A percentile compares a stretch with the other conserved stretches of the same genome.
phyloP scores from a whole-genome alignment of 306 rosid species.

The Medicago ruthenica region DNA sequence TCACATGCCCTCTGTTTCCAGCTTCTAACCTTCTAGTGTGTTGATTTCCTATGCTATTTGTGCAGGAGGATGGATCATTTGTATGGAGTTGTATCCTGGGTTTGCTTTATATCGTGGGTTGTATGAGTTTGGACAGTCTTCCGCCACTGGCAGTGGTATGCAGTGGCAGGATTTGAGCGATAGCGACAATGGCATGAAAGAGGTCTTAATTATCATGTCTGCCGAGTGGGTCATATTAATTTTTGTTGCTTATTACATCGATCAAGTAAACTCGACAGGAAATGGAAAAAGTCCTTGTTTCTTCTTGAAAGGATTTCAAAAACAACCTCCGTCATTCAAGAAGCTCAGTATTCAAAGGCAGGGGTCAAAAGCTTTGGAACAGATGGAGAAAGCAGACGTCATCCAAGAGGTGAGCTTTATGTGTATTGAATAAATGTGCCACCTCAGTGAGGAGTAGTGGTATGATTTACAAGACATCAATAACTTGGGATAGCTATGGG shows the following conservation, averaged over 20 bases:
- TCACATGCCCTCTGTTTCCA: constrained; percentile 13
- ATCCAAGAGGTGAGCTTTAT: constrained; percentile 69
- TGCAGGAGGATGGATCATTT: constrained; percentile 66
- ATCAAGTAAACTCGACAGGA: constrained; percentile 65
- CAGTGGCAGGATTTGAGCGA: constrained; percentile 69
- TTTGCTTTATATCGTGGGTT: constrained; percentile 79
- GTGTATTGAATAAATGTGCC: constrained; percentile 1
- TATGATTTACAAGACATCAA: background rate
- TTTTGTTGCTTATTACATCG: constrained; percentile 64
- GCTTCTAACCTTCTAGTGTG: constrained; percentile 34
- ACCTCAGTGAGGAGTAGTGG: constrained; percentile 8
- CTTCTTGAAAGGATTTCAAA: constrained; percentile 62
- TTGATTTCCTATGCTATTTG: constrained; percentile 35
- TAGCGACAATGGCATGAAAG: constrained; percentile 64
- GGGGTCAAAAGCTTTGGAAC: constrained; percentile 60
- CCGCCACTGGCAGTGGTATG: constrained; percentile 64
- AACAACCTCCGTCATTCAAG: constrained; percentile 50
- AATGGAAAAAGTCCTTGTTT: constrained; percentile 60
- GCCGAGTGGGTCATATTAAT: constrained; percentile 71
- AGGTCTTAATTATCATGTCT: constrained; percentile 67
- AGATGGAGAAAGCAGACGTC: constrained; percentile 77
- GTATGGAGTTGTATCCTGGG: constrained; percentile 79
- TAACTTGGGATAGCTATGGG: background rate
- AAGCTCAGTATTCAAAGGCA: constrained; percentile 52
- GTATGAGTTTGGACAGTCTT: constrained; percentile 64